phyloP scores from a whole-genome alignment of 2,329 filamentous ascomycete genomes.

The Escovopsis sp. region DNA sequence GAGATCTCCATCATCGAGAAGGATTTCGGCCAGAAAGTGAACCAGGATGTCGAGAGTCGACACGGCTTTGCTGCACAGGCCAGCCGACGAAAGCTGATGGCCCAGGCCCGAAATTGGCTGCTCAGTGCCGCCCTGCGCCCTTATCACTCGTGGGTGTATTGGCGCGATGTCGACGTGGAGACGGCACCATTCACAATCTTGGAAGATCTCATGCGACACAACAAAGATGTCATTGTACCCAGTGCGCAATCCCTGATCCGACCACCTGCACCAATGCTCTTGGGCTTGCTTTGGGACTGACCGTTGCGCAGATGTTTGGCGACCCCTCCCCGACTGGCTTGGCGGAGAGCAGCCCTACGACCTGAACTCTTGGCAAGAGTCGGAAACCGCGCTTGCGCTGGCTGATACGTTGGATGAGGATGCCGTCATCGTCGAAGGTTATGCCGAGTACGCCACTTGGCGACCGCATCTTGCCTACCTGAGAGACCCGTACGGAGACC shows the following conservation, averaged over 20 bases:
- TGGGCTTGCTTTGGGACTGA: conserved; percentile 10
- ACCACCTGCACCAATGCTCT: no score
- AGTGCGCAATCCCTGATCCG: conserved; percentile 43
- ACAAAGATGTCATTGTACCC: conserved; percentile 96
- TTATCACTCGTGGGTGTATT: conserved; percentile 98
- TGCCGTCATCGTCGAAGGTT: conserved; percentile 96
- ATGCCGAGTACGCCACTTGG: conserved; percentile 98
- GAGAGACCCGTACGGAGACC: conserved; percentile 90
- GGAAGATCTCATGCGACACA: conserved; percentile 95
- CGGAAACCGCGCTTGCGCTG: conserved; percentile 83
- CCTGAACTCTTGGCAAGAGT: conserved; percentile 98
- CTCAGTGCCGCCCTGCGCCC: conserved; percentile 83
- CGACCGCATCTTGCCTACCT: conserved; percentile 92
- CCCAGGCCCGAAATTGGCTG: conserved; percentile 93
- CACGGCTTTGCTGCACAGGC: conserved; percentile 97
- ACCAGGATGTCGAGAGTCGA: conserved; percentile 92
- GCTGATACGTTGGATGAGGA: conserved; percentile 95
- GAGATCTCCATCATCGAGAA: conserved; percentile 98
- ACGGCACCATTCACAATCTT: conserved; percentile 93
- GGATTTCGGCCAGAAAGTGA: conserved; percentile 95
- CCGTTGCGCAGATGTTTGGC: conserved; percentile 68
- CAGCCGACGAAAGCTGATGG: conserved; percentile 88
- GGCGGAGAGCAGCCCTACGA: conserved; percentile 97
- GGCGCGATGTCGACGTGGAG: conserved; percentile 96
- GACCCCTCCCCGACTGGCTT: conserved; percentile 96